Evolutionary conservation across 805 yeast species (phyloP).

Genomic region (Wickerhamiella spandovensis): DNA sequence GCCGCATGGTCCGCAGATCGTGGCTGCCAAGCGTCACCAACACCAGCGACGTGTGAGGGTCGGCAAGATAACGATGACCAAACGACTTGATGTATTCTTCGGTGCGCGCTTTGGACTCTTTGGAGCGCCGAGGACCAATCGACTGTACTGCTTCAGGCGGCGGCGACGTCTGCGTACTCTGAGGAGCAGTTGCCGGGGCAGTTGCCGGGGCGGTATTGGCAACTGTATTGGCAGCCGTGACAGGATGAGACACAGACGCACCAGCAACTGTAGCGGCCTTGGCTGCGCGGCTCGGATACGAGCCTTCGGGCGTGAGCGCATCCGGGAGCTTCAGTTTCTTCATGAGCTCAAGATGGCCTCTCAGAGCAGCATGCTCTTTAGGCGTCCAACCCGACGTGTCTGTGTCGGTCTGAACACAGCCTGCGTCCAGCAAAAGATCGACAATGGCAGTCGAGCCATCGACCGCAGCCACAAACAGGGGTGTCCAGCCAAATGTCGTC

Average conservation of each 20-base stretch:
- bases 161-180: background rate
- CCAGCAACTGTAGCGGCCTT: background rate
- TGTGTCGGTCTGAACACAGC: constrained; percentile 40
- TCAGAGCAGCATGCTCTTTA: constrained; percentile 86
- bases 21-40: constrained; percentile 78
- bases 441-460: constrained; percentile 61
- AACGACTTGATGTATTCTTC: constrained; percentile 48
- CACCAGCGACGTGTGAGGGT: constrained; percentile 51
- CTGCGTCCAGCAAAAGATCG: constrained; percentile 36
- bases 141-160: background rate
- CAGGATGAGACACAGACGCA: background rate
- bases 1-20: constrained; percentile 47
- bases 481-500: constrained; percentile 82
- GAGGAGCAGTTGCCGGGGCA: background rate
- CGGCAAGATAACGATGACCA: constrained; percentile 61
- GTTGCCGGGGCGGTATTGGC: background rate
- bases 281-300: constrained; percentile 3
- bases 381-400: constrained; percentile 95
- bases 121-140: background rate
- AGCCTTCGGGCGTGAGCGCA: background rate
- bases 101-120: constrained; percentile 1
- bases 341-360: constrained; percentile 72
- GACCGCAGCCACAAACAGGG: constrained; percentile 77
- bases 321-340: constrained; percentile 32
- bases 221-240: background rate